Evolutionary conservation across 2,329 filamentous ascomycete genomes (phyloP).

Genomic region (Penicillium hordei): DNA sequence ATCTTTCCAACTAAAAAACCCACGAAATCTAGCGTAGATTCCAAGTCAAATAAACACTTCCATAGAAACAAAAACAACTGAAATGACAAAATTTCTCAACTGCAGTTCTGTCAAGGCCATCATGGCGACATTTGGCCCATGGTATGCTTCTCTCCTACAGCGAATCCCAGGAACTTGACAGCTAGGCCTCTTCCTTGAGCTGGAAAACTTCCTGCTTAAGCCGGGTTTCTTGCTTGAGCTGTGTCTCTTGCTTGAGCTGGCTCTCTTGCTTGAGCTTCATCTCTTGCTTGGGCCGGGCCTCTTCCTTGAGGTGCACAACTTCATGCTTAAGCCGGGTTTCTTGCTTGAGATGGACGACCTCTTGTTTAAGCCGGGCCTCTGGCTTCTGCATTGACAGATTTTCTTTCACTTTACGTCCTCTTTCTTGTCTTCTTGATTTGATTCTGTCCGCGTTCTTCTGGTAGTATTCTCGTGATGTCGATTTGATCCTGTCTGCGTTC

Average conservation of each 20-base stretch:
- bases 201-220: neutral
- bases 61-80: neutral
- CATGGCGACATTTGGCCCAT: neutral
- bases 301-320: too few relatives aligned
- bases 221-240: neutral
- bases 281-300: neutral
- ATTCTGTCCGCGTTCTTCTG: neutral
- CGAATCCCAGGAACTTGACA: neutral
- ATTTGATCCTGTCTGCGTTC: neutral
- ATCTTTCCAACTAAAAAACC: neutral
- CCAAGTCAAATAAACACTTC: neutral
- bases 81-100: too few relatives aligned
- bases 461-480: accelerated
- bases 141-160: neutral
- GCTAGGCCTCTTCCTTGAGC: neutral
- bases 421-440: neutral
- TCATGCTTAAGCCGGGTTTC: too few relatives aligned
- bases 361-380: neutral
- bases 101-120: too few relatives aligned
- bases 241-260: neutral
- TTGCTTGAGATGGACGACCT: neutral
- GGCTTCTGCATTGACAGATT: neutral
- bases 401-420: neutral
- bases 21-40: neutral
- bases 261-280: neutral